phyloP scores from a whole-genome alignment of 2,329 filamentous ascomycete genomes.

The Clarireedia sp. region DNA sequence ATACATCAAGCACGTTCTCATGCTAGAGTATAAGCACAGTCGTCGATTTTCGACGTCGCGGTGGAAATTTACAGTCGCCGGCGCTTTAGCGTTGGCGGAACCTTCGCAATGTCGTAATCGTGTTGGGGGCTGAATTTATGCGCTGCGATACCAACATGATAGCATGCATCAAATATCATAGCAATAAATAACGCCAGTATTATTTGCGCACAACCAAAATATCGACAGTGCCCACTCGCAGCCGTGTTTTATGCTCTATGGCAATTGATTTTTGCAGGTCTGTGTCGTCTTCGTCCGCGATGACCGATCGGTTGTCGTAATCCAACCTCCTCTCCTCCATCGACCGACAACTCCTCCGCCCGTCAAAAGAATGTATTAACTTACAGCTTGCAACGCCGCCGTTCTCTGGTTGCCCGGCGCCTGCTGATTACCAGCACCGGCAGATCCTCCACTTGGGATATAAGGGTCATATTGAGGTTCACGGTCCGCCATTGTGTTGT shows the following conservation, averaged over 20 bases:
- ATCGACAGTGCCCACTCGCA: background rate
- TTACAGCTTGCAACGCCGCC: slow-evolving; percentile 76
- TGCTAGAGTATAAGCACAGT: no score
- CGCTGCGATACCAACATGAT: slow-evolving; percentile 10
- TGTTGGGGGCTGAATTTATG: slow-evolving; percentile 14
- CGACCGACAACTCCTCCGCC: slow-evolving; percentile 5
- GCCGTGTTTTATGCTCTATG: background rate
- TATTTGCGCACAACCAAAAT: background rate
- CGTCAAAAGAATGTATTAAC: slow-evolving; percentile 30
- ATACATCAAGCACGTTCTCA: no score
- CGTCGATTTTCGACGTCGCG: no score
- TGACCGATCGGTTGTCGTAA: slow-evolving; percentile 9
- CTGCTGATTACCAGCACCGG: slow-evolving; percentile 31
- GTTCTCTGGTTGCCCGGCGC: slow-evolving; percentile 50
- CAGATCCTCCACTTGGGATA: slow-evolving; percentile 23
- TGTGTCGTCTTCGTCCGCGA: slow-evolving; percentile 6
- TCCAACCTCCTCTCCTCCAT: slow-evolving; percentile 14
- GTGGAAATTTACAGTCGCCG: background rate
- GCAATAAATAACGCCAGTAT: background rate
- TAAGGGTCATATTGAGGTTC: slow-evolving; percentile 29
- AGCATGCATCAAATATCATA: slow-evolving; percentile 2
- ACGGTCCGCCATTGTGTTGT: slow-evolving; percentile 25
- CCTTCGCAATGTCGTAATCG: background rate
- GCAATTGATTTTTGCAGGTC: background rate
- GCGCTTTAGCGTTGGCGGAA: background rate